These are phyloP conservation scores for Xylaria cubensis DNA, from an alignment of 495 filamentous ascomycete species.

Conservation along the genomic window DNA sequence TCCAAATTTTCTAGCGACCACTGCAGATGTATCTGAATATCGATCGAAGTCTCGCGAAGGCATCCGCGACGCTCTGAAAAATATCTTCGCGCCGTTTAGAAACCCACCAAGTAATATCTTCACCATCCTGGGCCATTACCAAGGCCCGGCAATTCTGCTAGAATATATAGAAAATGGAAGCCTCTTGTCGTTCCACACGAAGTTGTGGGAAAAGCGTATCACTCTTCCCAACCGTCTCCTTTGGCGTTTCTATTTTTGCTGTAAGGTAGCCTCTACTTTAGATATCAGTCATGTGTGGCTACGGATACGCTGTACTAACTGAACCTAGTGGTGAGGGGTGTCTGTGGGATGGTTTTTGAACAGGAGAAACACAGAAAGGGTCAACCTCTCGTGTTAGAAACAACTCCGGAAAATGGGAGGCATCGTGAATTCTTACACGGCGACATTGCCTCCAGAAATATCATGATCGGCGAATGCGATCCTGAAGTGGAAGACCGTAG, in stretches of 20 bases:
- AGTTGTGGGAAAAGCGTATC: background rate
- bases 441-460: constrained; percentile 2
- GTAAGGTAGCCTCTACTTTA: background rate
- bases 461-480: constrained; percentile 4
- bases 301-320: background rate
- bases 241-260: constrained; percentile 19
- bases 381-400: background rate
- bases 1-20: too few relatives aligned
- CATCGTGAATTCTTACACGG: background rate
- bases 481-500: constrained; percentile 2
- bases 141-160: constrained; percentile 19
- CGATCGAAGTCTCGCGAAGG: background rate
- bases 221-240: constrained; percentile 15
- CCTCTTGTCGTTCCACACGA: background rate
- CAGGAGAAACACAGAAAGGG: background rate
- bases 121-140: background rate
- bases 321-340: constrained; percentile 2
- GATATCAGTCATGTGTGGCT: too few relatives aligned
- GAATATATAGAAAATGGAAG: constrained; percentile 21
- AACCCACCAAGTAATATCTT: background rate
- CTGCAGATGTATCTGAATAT: background rate
- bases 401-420: background rate
- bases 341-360: background rate
- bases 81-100: background rate
- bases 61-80: background rate